Evolutionary conservation across 2,329 filamentous ascomycete species (phyloP).

Genomic region (Verticillium nonalfalfae): DNA sequence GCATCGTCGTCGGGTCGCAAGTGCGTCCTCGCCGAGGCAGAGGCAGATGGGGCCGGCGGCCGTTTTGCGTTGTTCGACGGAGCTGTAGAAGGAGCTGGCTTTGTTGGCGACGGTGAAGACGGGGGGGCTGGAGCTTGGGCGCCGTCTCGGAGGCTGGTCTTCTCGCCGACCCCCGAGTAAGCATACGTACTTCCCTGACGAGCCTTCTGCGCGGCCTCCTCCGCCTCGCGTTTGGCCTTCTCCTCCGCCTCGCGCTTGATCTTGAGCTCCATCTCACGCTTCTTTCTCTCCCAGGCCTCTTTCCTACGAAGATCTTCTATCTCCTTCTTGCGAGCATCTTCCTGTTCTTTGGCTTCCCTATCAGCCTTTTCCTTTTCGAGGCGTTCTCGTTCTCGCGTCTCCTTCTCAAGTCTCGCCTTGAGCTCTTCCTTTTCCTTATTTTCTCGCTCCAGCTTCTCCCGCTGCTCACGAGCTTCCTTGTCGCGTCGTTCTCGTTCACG

Average conservation of each 20-base stretch:
- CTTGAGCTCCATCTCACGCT: conserved; percentile 13
- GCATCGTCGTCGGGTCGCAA: conserved; percentile 57
- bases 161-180: conserved; percentile 60
- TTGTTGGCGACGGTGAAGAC: conserved; percentile 15
- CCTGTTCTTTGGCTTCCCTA: conserved; percentile 26
- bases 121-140: conserved; percentile 41
- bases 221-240: conserved; percentile 23
- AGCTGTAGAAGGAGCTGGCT: conserved; percentile 17
- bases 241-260: conserved; percentile 22
- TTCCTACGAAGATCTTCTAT: conserved; percentile 17
- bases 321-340: conserved; percentile 23
- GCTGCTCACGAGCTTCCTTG: conserved; percentile 26
- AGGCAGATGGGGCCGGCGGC: conserved; percentile 27
- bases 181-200: conserved; percentile 51
- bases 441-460: conserved; percentile 27
- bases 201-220: conserved; percentile 18
- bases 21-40: conserved; percentile 46
- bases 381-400: conserved; percentile 29
- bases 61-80: conserved; percentile 21
- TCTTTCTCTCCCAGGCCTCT: conserved; percentile 23
- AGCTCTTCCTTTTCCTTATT: conserved; percentile 21
- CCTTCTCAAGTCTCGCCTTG: conserved; percentile 20
- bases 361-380: conserved; percentile 42
- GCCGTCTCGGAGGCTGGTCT: conserved; percentile 63
- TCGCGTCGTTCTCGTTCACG: conserved; percentile 35